Base-by-base conservation (phyloP, 192 early-diverging fungal species). In the Mortierella antarctica region DNA sequence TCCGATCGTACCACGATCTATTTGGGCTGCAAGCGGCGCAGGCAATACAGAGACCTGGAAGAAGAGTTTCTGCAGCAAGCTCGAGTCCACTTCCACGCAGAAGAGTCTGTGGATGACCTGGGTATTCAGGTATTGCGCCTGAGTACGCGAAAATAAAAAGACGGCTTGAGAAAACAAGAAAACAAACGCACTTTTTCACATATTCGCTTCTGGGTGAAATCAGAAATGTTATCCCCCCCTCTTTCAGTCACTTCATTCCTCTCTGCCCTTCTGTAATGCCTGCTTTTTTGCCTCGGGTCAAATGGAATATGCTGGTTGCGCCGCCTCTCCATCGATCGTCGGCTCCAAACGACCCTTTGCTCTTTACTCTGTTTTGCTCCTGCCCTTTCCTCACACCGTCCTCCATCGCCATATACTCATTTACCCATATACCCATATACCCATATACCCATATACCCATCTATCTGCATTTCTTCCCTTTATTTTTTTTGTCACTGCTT, bases 1-100 rank as follows among this genome's bases (percentile, higher is more conserved):
- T 61, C 66, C 2, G 50, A 60, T 5, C 46, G 61, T 0, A 85
- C 84, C 4, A 65, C 49, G 8, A 73, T 88, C 8, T 88, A 83
- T 44, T 67, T 88, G 10, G 87, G 85, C 0, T 86, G 85, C 72
- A 88, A 88, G 48, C 78, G 69, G 1, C 68, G 87, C 11, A 74
- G 68, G 14, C 60, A 86, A 40, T 54, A 65, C 5, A 47, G 39
- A 9, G 65, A 31, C 9, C 74, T 68, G 18, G 85, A 86, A 55
- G 13, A 13, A 17, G 10, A 46, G 6, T 88, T 88, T 45, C 86
- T 86, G 72, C 31, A 70, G 0, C 17, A 62, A 5, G 73, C 83
- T 12, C 0, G 47, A 2, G 31, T 41, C 13, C 40, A 63, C 31
- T 88, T 86, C 55, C 39, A 65, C 13, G 56, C 85, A 6, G 42